A percentile compares a stretch with the other conserved stretches of the same genome.
phyloP scores from a whole-genome alignment of 306 rosid species.

The Dryas octopetala region DNA sequence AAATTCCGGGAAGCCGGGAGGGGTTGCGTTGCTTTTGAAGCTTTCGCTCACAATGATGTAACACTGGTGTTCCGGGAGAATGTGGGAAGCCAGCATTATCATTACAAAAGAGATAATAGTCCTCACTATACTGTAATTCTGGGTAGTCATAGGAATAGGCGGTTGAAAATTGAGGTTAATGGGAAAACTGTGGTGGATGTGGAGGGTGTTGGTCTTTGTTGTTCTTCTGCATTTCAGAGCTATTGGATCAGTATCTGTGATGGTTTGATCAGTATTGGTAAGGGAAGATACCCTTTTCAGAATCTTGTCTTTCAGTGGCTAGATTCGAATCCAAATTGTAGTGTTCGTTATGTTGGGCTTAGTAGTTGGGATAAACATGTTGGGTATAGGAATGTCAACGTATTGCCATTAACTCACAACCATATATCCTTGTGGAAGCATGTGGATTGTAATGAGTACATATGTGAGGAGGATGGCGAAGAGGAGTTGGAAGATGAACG shows the following conservation, averaged over 20 bases:
- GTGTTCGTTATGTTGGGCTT: constrained; percentile 83
- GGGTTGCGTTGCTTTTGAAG: constrained; percentile 92
- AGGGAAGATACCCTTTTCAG: constrained; percentile 83
- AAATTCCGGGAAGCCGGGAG: constrained; percentile 86
- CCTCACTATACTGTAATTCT: constrained; percentile 88
- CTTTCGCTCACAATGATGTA: constrained; percentile 87
- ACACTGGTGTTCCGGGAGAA: constrained; percentile 85
- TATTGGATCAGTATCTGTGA: constrained; percentile 91
- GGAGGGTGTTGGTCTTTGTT: constrained; percentile 75
- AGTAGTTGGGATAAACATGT: constrained; percentile 99
- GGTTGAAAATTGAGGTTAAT: constrained; percentile 73
- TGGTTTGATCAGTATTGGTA: constrained; percentile 86
- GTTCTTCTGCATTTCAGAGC: constrained; percentile 81
- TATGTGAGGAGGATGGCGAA: constrained; percentile 45
- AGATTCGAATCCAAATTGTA: constrained; percentile 71
- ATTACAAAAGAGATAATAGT: constrained; percentile 81
- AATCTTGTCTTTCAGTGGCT: constrained; percentile 87
- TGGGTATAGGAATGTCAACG: constrained; percentile 77
- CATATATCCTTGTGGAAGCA: constrained; percentile 59
- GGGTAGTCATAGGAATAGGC: constrained; percentile 88
- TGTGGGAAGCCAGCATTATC: constrained; percentile 90
- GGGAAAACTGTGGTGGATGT: constrained; percentile 82
- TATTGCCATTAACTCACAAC: constrained; percentile 59
- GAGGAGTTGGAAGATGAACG: constrained; percentile 40
- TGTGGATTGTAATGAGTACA: constrained; percentile 51